Evolutionary conservation across 345 rosid genomes (phyloP).

Genomic region (Mercurialis annua): DNA sequence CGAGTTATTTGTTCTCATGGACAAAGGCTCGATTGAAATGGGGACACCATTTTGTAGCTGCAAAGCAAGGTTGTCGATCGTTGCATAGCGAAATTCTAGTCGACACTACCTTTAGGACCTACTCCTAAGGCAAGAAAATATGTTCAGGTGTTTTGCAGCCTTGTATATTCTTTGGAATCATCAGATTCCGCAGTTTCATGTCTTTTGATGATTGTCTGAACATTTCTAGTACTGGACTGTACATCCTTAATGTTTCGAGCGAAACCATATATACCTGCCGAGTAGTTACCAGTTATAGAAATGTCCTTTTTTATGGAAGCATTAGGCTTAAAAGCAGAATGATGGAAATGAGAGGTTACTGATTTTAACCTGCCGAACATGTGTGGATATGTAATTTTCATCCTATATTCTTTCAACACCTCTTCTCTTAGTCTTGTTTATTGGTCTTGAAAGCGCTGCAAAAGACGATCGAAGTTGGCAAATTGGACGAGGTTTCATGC

Average conservation of each 20-base stretch:
- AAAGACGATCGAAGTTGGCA: slow-evolving; percentile 86
- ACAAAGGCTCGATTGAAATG: slow-evolving; percentile 25
- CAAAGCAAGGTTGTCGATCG: slow-evolving; percentile 60
- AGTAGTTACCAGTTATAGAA: background rate
- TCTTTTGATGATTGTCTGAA: slow-evolving; percentile 18
- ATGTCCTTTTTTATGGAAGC: background rate
- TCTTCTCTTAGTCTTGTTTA: slow-evolving; percentile 84
- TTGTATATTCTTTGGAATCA: slow-evolving; percentile 70
- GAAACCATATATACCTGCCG: slow-evolving; percentile 22
- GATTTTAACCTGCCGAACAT: slow-evolving; percentile 11
- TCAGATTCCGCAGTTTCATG: slow-evolving; percentile 65
- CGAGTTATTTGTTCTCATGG: no score
- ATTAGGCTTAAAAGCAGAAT: background rate
- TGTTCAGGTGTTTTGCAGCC: slow-evolving; percentile 68
- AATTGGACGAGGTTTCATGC: slow-evolving; percentile 75
- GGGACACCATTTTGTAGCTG: slow-evolving; percentile 86
- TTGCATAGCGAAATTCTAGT: slow-evolving; percentile 79
- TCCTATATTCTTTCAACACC: slow-evolving; percentile 64
- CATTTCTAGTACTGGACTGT: slow-evolving; percentile 10
- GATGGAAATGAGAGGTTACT: slow-evolving; percentile 7
- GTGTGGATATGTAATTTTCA: slow-evolving; percentile 7
- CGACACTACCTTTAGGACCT: slow-evolving; percentile 72
- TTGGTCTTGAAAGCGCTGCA: slow-evolving; percentile 77
- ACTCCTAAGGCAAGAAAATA: slow-evolving; percentile 74
- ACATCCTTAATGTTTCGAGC: slow-evolving; percentile 21